Evolutionary conservation across 2,329 filamentous ascomycete species (phyloP), one percentile per base, ranked within the genome.

Genomic region (Berkeleyomyces rouxiae): DNA sequence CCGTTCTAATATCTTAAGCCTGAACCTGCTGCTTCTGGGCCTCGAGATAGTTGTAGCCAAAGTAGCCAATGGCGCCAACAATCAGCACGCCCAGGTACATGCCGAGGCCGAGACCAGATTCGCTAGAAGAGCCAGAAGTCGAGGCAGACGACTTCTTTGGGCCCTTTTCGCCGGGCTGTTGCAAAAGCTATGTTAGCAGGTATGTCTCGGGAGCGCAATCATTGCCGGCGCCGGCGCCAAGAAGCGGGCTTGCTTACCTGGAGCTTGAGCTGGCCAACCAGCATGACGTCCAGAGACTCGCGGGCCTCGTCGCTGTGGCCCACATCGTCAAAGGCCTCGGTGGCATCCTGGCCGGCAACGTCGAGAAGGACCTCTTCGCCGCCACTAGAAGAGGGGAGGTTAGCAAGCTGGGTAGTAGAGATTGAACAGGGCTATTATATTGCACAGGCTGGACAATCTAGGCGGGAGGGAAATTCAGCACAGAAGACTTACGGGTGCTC

Each of bases 221-320:
- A 23, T 2, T 23, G 23, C 23, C 23, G 23, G 23, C 2, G 23
- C 2, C 7, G 7, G 7, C 11, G 3, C 2, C 37, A 23, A 47
- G 61, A 55, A 37, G 16, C 42, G 58, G 63, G 5, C 6, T 4
- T 6, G 73, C 84, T 70, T 81, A 95, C 89, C 79, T 82, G 73
- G 74, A 89, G 83, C 84, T 95, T 95, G 74, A 96, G 76, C 44
- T 72, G 79, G 67, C 89, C 91, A 68, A 93, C 81, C 61, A 84
- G 76, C 67, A 95, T 78, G 71, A 83, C 82, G 40, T 87, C 84
- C 64, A 99, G 84, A 68, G 95, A 92, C 79, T 97, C 92, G 68
- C 93, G 87, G 68, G 93, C 93, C 81, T 99, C 93, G 76, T 99
- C 93, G 71, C 88, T 95, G 86, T 99, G 93, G 72, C 93, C 93